A percentile compares a stretch with the other conserved stretches of the same genome.
Evolutionary conservation across 768 basidiomycete genomes (phyloP).

Genomic region (Cytidiella melzeri): DNA sequence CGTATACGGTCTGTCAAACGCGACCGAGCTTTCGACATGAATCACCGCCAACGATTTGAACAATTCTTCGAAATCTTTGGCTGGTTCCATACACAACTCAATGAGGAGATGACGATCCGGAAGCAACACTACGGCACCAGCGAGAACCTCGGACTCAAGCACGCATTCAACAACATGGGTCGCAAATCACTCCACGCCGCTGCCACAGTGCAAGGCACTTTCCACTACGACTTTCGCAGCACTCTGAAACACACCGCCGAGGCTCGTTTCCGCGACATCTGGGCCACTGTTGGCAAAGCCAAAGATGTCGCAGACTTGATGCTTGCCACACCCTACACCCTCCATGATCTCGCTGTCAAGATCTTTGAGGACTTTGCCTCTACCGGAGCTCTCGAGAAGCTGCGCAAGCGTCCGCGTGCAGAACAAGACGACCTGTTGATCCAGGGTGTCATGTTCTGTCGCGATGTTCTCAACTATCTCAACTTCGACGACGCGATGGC

Average conservation of each 20-base stretch:
- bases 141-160: slow-evolving; percentile 18
- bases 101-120: slow-evolving; percentile 33
- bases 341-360: slow-evolving; percentile 21
- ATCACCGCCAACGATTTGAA: slow-evolving; percentile 33
- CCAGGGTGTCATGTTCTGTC: not conserved
- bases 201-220: too few relatives aligned
- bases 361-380: slow-evolving; percentile 26
- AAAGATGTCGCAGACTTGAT: slow-evolving; percentile 23
- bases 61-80: too few relatives aligned
- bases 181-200: slow-evolving; percentile 1
- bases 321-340: slow-evolving; percentile 18
- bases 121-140: slow-evolving; percentile 34
- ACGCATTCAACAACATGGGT: too few relatives aligned
- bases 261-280: slow-evolving; percentile 31
- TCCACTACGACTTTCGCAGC: slow-evolving; percentile 28
- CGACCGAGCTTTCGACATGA: slow-evolving; percentile 32
- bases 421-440: slow-evolving; percentile 3
- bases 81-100: too few relatives aligned
- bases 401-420: slow-evolving; percentile 8
- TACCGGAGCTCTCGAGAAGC: slow-evolving; percentile 21
- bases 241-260: slow-evolving; percentile 30
- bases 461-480: slow-evolving; percentile 10
- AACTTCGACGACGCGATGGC: slow-evolving; percentile 7
- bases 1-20: slow-evolving; percentile 32
- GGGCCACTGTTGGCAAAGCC: slow-evolving; percentile 23